Percentiles rank a stretch among this genome's conserved stretches.
These are phyloP conservation scores for Erucastrum elatum DNA, from an alignment of 345 rosid species.

Conservation along the genomic window DNA sequence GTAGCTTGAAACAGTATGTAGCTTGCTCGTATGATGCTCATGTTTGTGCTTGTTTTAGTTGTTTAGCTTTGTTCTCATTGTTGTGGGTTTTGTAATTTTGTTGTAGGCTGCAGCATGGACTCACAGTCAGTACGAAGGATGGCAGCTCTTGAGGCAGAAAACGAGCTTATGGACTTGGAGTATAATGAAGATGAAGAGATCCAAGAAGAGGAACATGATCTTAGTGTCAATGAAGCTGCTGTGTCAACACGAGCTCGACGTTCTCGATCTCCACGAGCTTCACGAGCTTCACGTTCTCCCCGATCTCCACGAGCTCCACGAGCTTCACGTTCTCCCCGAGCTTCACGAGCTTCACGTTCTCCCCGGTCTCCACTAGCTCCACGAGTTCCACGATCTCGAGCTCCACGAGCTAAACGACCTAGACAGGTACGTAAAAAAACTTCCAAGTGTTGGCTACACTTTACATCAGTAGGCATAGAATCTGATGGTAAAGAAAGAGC, in stretches of 20 bases:
- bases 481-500: background rate
- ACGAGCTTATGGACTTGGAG: background rate
- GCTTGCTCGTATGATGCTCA: no score
- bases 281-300: no score
- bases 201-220: background rate
- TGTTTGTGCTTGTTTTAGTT: no score
- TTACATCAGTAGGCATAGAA: background rate
- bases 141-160: background rate
- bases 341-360: no score
- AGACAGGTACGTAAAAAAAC: background rate
- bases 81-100: no score
- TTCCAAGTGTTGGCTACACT: background rate
- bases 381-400: background rate
- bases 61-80: no score
- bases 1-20: no score
- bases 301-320: no score
- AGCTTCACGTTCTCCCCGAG: no score
- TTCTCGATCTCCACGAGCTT: no score
- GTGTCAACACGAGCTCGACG: no score
- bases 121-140: background rate
- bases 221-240: background rate
- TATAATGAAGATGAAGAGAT: background rate
- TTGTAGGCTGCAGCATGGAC: background rate
- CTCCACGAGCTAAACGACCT: conserved; percentile 21
- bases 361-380: background rate